Conservation (phyloP, 1,139 yeast species). For the Suhomyces bolitotheri region DNA sequence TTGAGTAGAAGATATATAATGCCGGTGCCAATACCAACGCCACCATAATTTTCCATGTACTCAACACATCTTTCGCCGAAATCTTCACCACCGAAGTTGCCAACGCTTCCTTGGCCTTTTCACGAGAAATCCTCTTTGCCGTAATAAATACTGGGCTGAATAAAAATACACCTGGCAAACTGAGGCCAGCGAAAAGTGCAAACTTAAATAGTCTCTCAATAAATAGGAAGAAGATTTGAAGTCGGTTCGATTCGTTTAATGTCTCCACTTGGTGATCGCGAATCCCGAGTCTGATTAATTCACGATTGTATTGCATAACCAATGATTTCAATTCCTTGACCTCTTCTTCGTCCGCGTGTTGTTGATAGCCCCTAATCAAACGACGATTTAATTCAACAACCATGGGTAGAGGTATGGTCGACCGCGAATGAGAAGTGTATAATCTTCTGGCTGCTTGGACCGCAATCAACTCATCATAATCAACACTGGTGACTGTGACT, state of each 20-base stretch:
- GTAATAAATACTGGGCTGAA: constrained; percentile 85
- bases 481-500: constrained; percentile 90
- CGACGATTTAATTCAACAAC: constrained; percentile 89
- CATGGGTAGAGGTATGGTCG: constrained; percentile 62
- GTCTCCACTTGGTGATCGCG: constrained; percentile 89
- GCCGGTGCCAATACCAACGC: constrained; percentile 47
- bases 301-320: constrained; percentile 68
- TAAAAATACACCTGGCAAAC: constrained; percentile 81
- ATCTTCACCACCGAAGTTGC: constrained; percentile 90
- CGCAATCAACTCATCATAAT: constrained; percentile 87
- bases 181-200: constrained; percentile 53
- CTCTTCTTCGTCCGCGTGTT: constrained; percentile 70
- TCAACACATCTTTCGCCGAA: constrained; percentile 77
- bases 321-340: constrained; percentile 59
- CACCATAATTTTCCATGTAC: constrained; percentile 43
- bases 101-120: constrained; percentile 76
- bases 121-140: constrained; percentile 68
- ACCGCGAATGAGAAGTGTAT: constrained; percentile 39
- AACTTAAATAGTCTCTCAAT: constrained; percentile 57
- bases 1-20: constrained; percentile 43
- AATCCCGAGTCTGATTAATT: constrained; percentile 65
- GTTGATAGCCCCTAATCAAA: constrained; percentile 74
- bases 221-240: constrained; percentile 48
- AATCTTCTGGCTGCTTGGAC: constrained; percentile 92
- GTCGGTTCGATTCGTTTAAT: constrained; percentile 50